Conservation (phyloP, 768 basidiomycete genomes). For the Rhizopogon rudus region DNA sequence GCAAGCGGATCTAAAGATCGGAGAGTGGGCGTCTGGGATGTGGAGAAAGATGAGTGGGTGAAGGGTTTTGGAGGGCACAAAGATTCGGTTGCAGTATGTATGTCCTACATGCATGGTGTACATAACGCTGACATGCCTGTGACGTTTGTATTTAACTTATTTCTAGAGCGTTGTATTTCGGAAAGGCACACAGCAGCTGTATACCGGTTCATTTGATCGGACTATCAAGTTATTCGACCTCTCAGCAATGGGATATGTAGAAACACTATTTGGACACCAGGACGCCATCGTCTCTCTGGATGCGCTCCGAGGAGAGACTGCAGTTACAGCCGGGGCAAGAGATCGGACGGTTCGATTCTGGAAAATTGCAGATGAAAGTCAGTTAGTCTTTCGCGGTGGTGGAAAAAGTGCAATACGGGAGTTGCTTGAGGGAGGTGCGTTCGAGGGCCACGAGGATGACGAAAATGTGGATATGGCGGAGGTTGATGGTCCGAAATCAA, state of each 20-base stretch:
- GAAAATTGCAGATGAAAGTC: constrained; percentile 94
- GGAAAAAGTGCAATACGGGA: constrained; percentile 76
- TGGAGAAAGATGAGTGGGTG: constrained; percentile 68
- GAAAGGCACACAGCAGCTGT: constrained; percentile 64
- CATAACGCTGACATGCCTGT: constrained; percentile 33
- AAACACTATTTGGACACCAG: constrained; percentile 97
- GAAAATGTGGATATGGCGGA: constrained; percentile 37
- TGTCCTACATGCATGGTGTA: constrained; percentile 21
- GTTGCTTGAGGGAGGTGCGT: constrained; percentile 71
- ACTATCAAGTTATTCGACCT: constrained; percentile 86
- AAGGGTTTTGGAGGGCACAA: constrained; percentile 78
- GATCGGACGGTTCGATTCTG: constrained; percentile 93
- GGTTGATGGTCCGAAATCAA: constrained; percentile 27
- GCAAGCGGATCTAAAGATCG: constrained; percentile 87
- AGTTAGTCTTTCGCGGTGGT: constrained; percentile 96
- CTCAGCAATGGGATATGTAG: constrained; percentile 85
- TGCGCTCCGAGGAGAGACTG: constrained; percentile 76
- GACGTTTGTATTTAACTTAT: constrained; percentile 8
- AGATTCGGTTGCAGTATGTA: constrained; percentile 62
- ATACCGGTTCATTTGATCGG: constrained; percentile 79
- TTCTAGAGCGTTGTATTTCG: constrained; percentile 66
- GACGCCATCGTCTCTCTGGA: constrained; percentile 78
- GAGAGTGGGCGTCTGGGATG: constrained; percentile 83
- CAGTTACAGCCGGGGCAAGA: constrained; percentile 82
- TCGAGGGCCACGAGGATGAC: constrained; percentile 52